These are phyloP conservation scores for Musa troglodytarum DNA, from an alignment of 176 grass and related monocot species.

Conservation along the genomic window DNA sequence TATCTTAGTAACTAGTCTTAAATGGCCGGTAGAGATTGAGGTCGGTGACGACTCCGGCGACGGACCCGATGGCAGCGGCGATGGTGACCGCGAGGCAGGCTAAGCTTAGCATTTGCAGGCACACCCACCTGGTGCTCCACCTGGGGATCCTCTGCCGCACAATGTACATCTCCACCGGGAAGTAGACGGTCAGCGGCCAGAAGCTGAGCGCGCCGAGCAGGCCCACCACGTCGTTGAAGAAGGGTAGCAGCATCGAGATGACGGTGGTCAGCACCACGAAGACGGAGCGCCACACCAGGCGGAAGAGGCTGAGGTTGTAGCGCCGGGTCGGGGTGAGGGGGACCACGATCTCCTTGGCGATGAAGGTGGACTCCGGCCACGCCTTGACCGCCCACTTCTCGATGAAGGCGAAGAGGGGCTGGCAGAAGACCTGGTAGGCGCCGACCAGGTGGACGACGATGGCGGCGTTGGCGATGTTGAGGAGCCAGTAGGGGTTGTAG, in stretches of 20 bases:
- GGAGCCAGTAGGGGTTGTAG: conserved; percentile 87
- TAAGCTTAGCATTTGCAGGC: conserved; percentile 46
- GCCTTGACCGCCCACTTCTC: conserved; percentile 33
- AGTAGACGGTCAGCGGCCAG: conserved; percentile 71
- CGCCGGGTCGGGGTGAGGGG: background rate
- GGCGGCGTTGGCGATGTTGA: conserved; percentile 79
- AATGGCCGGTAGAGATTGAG: conserved; percentile 50
- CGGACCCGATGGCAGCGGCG: conserved; percentile 37
- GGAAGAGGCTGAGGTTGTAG: conserved; percentile 37
- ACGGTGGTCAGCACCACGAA: conserved; percentile 47
- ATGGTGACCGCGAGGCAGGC: conserved; percentile 43
- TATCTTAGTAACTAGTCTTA: conserved; percentile 9
- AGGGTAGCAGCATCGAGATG: conserved; percentile 53
- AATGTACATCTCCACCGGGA: conserved; percentile 66
- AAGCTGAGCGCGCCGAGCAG: conserved; percentile 49
- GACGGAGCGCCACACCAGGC: conserved; percentile 43
- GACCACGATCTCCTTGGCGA: conserved; percentile 14
- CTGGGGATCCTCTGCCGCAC: conserved; percentile 25
- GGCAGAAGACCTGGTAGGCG: conserved; percentile 69
- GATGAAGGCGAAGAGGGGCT: conserved; percentile 76
- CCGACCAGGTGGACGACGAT: conserved; percentile 75
- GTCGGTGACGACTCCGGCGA: conserved; percentile 40
- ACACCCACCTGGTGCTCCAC: conserved; percentile 37
- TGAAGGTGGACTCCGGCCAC: background rate
- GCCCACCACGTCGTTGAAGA: conserved; percentile 64